These are phyloP conservation scores for Vigna nakashimae DNA, from an alignment of 306 rosid genomes.

Conservation along the genomic window DNA sequence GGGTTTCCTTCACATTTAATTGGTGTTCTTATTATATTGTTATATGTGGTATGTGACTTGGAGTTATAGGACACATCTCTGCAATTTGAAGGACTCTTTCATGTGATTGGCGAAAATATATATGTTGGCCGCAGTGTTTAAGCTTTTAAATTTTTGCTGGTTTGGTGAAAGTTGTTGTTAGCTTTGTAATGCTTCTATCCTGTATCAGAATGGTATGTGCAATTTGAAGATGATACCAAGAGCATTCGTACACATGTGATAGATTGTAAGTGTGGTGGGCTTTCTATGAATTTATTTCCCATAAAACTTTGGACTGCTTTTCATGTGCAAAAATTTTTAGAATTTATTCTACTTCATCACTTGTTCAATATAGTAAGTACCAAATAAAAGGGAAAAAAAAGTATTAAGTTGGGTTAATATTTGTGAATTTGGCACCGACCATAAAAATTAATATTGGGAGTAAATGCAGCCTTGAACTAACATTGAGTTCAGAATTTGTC, in stretches of 20 bases:
- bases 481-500: no score
- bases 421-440: neutral
- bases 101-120: conserved; percentile 67
- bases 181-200: conserved; percentile 53
- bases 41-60: conserved; percentile 61
- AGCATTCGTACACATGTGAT: conserved; percentile 39
- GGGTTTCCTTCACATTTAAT: conserved; percentile 63
- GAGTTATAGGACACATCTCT: conserved; percentile 60
- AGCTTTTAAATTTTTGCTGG: conserved; percentile 62
- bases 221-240: conserved; percentile 47
- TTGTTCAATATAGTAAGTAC: neutral
- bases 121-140: conserved; percentile 61
- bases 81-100: conserved; percentile 65
- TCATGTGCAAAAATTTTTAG: neutral
- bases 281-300: neutral
- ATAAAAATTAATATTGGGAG: neutral
- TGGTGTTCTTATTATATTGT: conserved; percentile 61
- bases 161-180: conserved; percentile 59
- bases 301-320: neutral
- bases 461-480: no score
- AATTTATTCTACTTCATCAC: neutral
- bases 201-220: conserved; percentile 52
- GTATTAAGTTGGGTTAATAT: neutral
- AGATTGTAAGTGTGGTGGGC: conserved; percentile 53
- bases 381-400: no score